These are phyloP conservation scores for Fusarium burgessii DNA, from an alignment of 2,329 filamentous ascomycete species.

Conservation along the genomic window DNA sequence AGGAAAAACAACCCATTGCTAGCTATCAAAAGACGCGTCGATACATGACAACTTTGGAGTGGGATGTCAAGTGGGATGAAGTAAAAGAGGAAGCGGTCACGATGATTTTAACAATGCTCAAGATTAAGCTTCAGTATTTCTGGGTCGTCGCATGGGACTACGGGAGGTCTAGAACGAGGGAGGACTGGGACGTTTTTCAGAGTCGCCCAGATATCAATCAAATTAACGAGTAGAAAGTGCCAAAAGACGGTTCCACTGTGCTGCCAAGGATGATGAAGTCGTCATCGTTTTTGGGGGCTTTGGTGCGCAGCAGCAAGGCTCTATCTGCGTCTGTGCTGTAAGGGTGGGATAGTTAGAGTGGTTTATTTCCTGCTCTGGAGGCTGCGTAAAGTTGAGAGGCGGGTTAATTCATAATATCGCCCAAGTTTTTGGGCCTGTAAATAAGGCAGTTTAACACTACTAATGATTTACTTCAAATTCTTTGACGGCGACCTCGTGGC, in stretches of 20 bases:
- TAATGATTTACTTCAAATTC: background rate
- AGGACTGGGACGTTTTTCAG: background rate
- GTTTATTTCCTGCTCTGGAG: background rate
- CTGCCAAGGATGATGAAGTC: slow-evolving; percentile 6
- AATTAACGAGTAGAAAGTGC: background rate
- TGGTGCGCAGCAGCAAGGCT: background rate
- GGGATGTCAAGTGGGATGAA: slow-evolving; percentile 31
- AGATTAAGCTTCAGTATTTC: slow-evolving; percentile 20
- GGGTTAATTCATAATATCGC: background rate
- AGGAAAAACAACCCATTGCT: background rate
- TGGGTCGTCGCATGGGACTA: background rate
- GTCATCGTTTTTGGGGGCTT: slow-evolving; percentile 11
- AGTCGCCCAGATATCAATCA: slow-evolving; percentile 1
- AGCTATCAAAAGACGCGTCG: slow-evolving; percentile 12
- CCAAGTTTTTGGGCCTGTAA: background rate
- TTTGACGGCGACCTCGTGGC: background rate
- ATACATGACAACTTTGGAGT: slow-evolving; percentile 3
- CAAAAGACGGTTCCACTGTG: background rate
- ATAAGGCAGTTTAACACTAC: background rate
- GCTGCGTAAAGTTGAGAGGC: background rate
- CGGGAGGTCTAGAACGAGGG: background rate
- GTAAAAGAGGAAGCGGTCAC: background rate
- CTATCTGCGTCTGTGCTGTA: background rate
- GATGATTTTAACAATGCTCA: background rate
- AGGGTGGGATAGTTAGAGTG: background rate